Conservation (phyloP, 2,329 filamentous ascomycete species). For the Aspergillus puulaauensis region DNA sequence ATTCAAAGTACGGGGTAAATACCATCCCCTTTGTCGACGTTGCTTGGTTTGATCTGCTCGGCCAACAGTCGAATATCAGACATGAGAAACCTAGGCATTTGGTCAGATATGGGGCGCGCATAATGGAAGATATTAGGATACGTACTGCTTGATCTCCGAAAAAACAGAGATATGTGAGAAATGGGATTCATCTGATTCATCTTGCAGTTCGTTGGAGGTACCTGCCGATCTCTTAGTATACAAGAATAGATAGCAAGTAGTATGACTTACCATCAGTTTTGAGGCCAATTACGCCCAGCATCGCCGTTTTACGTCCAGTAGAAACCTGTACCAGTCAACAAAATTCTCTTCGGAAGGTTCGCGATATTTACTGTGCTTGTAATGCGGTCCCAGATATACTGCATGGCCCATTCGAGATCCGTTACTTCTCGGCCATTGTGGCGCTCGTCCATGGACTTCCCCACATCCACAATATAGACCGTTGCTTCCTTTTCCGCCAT, state of each 20-base stretch:
- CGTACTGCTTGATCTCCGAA: constrained; percentile 61
- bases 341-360: background rate
- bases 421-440: constrained; percentile 70
- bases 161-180: constrained; percentile 82
- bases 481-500: constrained; percentile 96
- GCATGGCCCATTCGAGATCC: constrained; percentile 85
- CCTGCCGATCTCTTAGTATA: constrained; percentile 37
- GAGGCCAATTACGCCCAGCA: constrained; percentile 77
- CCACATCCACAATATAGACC: constrained; percentile 87
- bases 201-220: constrained; percentile 66
- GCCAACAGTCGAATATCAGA: constrained; percentile 66
- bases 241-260: background rate
- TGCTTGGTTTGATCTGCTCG: constrained; percentile 64
- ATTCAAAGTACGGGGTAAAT: constrained; percentile 17
- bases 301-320: constrained; percentile 71
- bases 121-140: constrained; percentile 42
- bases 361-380: constrained; percentile 63
- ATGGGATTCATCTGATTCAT: constrained; percentile 64
- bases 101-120: constrained; percentile 9
- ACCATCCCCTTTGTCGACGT: constrained; percentile 71
- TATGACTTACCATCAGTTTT: constrained; percentile 65
- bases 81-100: constrained; percentile 58
- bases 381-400: constrained; percentile 94
- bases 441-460: constrained; percentile 75
- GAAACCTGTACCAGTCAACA: constrained; percentile 44